Percentiles rank a stretch among this genome's conserved stretches.
These are phyloP conservation scores for Aspergillus nomiae DNA, from an alignment of 2,329 filamentous ascomycete species.

Conservation along the genomic window DNA sequence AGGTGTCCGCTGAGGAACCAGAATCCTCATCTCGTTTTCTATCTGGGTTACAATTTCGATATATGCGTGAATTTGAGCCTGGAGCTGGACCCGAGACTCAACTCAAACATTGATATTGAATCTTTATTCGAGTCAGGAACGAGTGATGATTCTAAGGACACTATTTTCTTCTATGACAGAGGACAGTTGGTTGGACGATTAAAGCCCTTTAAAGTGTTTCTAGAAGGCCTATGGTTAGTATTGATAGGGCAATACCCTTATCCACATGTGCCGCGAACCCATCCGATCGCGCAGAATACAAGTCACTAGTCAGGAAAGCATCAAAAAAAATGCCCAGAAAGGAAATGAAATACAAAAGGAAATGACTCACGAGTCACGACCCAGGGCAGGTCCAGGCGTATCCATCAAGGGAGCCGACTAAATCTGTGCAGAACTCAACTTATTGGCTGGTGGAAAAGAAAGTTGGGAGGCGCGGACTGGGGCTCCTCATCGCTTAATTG, in stretches of 20 bases:
- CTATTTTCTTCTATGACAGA: neutral
- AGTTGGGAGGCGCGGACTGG: neutral
- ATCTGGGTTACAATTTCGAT: neutral
- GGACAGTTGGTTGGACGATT: neutral
- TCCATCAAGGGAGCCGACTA: neutral
- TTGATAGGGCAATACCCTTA: neutral
- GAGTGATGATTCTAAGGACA: too few relatives aligned
- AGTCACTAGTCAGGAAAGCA: neutral
- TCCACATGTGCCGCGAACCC: neutral
- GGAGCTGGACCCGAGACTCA: neutral
- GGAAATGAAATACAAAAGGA: neutral
- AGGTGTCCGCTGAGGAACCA: too few relatives aligned
- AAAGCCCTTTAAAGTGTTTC: neutral
- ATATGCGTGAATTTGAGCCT: neutral
- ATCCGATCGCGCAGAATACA: neutral
- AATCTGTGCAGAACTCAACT: neutral
- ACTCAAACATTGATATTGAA: neutral
- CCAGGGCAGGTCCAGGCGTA: neutral
- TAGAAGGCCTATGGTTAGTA: neutral
- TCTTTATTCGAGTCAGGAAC: too few relatives aligned
- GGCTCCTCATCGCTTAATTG: neutral
- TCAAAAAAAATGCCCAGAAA: neutral
- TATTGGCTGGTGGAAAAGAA: neutral
- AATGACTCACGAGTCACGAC: neutral
- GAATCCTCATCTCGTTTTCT: too few relatives aligned